Evolutionary conservation across 2,329 filamentous ascomycete genomes (phyloP).

Genomic region (Triangularia setosa): DNA sequence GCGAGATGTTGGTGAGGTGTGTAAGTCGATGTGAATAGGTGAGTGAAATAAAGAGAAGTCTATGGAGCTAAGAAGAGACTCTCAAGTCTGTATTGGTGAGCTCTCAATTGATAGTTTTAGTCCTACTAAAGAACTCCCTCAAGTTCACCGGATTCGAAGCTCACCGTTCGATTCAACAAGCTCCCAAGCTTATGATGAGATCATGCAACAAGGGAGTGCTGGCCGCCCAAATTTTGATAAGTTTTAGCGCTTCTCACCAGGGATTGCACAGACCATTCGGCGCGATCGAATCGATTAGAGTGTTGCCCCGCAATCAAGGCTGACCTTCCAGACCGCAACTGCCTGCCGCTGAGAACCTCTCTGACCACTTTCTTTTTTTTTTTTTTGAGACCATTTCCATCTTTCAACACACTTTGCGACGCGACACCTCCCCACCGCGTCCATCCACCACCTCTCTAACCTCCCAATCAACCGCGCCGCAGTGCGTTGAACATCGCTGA

Average conservation of each 20-base stretch:
- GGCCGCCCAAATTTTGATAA: not conserved
- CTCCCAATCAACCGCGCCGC: not conserved
- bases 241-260: conserved; percentile 1
- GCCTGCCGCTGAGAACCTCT: not conserved
- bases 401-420: not conserved
- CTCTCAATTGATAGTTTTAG: not conserved
- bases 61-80: not conserved
- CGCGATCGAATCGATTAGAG: not conserved
- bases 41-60: not conserved
- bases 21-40: not conserved
- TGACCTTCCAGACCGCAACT: conserved; percentile 6
- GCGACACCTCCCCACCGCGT: not conserved
- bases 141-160: not conserved
- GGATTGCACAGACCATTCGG: conserved; percentile 12
- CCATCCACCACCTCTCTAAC: not conserved
- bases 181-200: conserved; percentile 6
- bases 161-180: not conserved
- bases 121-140: not conserved
- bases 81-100: not conserved
- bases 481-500: no score
- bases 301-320: conserved; percentile 21
- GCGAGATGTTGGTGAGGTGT: conserved; percentile 1
- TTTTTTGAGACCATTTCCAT: not conserved
- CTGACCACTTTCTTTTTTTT: no score
- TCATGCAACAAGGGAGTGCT: conserved; percentile 17